These are phyloP conservation scores for Chrysoporthe austroafricana DNA, from an alignment of 2,329 filamentous ascomycete species.

Conservation along the genomic window DNA sequence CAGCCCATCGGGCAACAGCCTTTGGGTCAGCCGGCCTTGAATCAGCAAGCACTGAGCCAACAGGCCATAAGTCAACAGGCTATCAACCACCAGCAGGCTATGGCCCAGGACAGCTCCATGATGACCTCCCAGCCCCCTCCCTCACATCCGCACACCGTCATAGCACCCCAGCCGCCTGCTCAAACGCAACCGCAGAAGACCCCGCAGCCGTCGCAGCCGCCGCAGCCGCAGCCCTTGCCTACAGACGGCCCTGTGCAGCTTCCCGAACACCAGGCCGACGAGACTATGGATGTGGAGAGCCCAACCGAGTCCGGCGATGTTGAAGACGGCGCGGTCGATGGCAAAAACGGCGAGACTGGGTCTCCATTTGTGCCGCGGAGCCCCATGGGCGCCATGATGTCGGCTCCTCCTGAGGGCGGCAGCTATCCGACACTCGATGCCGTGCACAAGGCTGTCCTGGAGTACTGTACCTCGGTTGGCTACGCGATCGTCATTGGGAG, in stretches of 20 bases:
- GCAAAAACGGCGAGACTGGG: slow-evolving; percentile 51
- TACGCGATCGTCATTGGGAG: slow-evolving; percentile 71
- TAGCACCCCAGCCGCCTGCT: slow-evolving; percentile 29
- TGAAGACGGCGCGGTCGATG: slow-evolving; percentile 48
- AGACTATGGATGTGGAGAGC: slow-evolving; percentile 58
- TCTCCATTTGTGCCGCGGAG: slow-evolving; percentile 56
- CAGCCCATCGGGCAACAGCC: slow-evolving; percentile 30
- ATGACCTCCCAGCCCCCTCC: slow-evolving; percentile 45
- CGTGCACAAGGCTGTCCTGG: slow-evolving; percentile 65
- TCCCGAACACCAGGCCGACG: slow-evolving; percentile 48
- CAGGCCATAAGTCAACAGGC: slow-evolving; percentile 36
- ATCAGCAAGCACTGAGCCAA: slow-evolving; percentile 39
- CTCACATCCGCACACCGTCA: slow-evolving; percentile 31
- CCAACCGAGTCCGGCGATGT: slow-evolving; percentile 52
- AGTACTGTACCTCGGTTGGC: slow-evolving; percentile 69
- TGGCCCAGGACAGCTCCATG: slow-evolving; percentile 46
- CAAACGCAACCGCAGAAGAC: slow-evolving; percentile 29
- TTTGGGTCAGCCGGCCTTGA: slow-evolving; percentile 39
- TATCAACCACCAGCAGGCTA: slow-evolving; percentile 38
- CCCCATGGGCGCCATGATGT: slow-evolving; percentile 64
- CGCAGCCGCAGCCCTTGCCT: slow-evolving; percentile 31
- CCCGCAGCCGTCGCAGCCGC: slow-evolving; percentile 33
- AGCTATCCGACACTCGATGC: slow-evolving; percentile 68
- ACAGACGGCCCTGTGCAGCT: slow-evolving; percentile 35
- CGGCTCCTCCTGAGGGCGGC: slow-evolving; percentile 65